phyloP scores from a whole-genome alignment of 768 basidiomycete genomes.

The Russula sp. region DNA sequence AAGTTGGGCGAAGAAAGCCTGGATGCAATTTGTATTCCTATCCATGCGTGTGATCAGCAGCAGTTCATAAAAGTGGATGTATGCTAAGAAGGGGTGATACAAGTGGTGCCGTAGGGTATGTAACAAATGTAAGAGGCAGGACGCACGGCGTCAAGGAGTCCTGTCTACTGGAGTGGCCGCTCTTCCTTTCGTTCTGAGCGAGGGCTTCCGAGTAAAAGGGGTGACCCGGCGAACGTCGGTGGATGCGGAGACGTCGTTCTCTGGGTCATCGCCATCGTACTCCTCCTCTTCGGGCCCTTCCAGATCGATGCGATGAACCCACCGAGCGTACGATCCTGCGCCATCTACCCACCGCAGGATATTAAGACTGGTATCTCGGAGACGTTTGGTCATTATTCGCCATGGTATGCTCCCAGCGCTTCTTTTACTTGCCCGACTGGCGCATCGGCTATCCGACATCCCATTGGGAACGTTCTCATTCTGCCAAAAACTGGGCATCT shows the following conservation, averaged over 20 bases:
- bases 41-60: slow-evolving; percentile 6
- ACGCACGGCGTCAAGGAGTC: slow-evolving; percentile 9
- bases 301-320: slow-evolving; percentile 42
- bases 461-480: slow-evolving; percentile 30
- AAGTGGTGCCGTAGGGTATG: slow-evolving; percentile 1
- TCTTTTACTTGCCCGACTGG: slow-evolving; percentile 37
- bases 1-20: not conserved
- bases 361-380: slow-evolving; percentile 55
- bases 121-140: not conserved
- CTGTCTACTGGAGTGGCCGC: not conserved
- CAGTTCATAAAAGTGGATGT: slow-evolving; percentile 1
- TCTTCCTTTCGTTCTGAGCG: slow-evolving; percentile 31
- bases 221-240: slow-evolving; percentile 40
- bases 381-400: slow-evolving; percentile 50
- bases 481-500: slow-evolving; percentile 35
- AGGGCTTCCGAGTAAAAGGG: slow-evolving; percentile 64
- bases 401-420: slow-evolving; percentile 45
- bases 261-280: slow-evolving; percentile 28
- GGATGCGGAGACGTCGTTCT: slow-evolving; percentile 31
- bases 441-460: slow-evolving; percentile 29
- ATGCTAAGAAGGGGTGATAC: not conserved
- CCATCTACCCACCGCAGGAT: slow-evolving; percentile 71
- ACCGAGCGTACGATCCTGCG: slow-evolving; percentile 51
- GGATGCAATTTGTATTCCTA: slow-evolving; percentile 8
- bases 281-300: slow-evolving; percentile 36